A percentile compares a stretch with the other conserved stretches of the same genome.
Conservation (phyloP, 495 filamentous ascomycete genomes). For the Podospora comata region DNA sequence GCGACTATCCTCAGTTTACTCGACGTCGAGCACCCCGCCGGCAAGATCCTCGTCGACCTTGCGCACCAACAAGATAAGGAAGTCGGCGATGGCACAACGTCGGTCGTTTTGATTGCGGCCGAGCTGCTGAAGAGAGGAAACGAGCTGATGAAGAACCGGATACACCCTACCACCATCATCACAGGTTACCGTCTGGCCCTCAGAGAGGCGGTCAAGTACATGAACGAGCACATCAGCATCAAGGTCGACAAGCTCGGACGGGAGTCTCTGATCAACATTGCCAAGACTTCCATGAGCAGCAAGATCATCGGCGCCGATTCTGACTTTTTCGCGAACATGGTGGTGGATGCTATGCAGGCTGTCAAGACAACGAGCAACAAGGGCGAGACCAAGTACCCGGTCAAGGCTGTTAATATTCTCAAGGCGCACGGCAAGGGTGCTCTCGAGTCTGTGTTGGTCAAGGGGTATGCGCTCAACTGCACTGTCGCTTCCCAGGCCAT, state of each 20-base stretch:
- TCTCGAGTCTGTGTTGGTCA: constrained; percentile 84
- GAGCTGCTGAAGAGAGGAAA: constrained; percentile 93
- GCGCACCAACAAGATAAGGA: constrained; percentile 99
- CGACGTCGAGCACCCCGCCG: constrained; percentile 95
- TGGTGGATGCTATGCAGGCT: constrained; percentile 91
- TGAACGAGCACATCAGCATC: constrained; percentile 95
- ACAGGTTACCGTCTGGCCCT: constrained; percentile 95
- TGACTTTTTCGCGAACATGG: constrained; percentile 96
- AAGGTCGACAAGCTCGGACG: constrained; percentile 88
- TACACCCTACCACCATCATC: constrained; percentile 99
- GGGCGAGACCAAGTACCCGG: constrained; percentile 90
- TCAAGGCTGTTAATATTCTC: constrained; percentile 97
- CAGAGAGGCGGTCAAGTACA: constrained; percentile 95
- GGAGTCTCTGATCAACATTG: constrained; percentile 89
- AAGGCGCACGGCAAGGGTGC: constrained; percentile 96
- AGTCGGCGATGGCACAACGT: constrained; percentile 96
- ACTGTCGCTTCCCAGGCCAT: constrained; percentile 98
- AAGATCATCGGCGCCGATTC: constrained; percentile 97
- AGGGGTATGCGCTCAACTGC: constrained; percentile 97
- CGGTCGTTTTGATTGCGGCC: constrained; percentile 93
- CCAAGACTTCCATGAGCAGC: constrained; percentile 98
- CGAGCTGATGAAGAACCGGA: constrained; percentile 98
- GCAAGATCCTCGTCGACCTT: constrained; percentile 96
- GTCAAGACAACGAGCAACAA: constrained; percentile 91
- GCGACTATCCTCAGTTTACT: constrained; percentile 93